These are phyloP conservation scores for Rasamsonia emersonii DNA, from an alignment of 2,329 filamentous ascomycete species.

Conservation along the genomic window DNA sequence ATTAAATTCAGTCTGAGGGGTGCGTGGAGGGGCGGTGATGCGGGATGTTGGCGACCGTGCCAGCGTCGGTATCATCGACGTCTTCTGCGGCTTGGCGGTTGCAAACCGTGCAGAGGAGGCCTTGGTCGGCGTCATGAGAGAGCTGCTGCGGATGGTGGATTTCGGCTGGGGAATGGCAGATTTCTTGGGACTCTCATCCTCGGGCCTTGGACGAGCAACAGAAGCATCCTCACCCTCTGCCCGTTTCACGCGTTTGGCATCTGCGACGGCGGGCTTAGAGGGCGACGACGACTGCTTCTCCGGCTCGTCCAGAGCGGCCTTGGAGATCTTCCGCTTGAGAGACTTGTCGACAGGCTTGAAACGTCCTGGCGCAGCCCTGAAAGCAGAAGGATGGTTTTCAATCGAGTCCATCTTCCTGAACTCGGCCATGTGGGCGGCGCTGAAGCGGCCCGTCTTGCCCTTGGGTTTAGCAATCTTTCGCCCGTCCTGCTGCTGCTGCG, in stretches of 20 bases:
- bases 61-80: slow-evolving; percentile 47
- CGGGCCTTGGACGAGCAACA: slow-evolving; percentile 39
- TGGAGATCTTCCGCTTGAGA: slow-evolving; percentile 47
- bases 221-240: slow-evolving; percentile 61
- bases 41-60: slow-evolving; percentile 46
- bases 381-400: slow-evolving; percentile 72
- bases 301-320: slow-evolving; percentile 57
- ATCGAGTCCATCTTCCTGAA: slow-evolving; percentile 99
- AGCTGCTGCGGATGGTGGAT: slow-evolving; percentile 40
- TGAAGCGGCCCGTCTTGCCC: slow-evolving; percentile 70
- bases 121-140: slow-evolving; percentile 69
- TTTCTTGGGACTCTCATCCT: slow-evolving; percentile 15
- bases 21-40: slow-evolving; percentile 35
- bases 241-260: slow-evolving; percentile 65
- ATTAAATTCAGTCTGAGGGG: slow-evolving; percentile 41
- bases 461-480: slow-evolving; percentile 75
- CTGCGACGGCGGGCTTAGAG: slow-evolving; percentile 24
- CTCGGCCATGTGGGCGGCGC: slow-evolving; percentile 73
- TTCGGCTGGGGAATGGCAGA: slow-evolving; percentile 31
- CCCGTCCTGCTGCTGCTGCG: slow-evolving; percentile 35
- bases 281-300: slow-evolving; percentile 39
- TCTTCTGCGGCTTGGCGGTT: slow-evolving; percentile 47
- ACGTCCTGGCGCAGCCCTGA: slow-evolving; percentile 41
- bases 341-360: slow-evolving; percentile 32
- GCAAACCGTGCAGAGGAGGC: slow-evolving; percentile 57